Conservation (phyloP, 371 early-diverging fungal genomes). For the Mortierella sp. region DNA sequence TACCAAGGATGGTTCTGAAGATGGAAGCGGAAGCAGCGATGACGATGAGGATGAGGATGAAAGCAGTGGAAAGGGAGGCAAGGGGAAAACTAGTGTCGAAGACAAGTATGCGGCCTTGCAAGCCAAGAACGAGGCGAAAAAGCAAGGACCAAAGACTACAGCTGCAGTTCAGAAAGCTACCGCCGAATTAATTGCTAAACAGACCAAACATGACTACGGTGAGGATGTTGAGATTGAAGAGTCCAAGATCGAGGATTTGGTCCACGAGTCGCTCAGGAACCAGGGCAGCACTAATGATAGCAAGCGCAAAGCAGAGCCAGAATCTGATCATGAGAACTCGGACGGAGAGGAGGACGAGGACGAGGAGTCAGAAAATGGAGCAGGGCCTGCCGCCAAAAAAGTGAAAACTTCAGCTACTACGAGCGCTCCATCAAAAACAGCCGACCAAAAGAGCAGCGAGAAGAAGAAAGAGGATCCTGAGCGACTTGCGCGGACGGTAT, state of each 20-base stretch:
- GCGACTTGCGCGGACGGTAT: constrained; percentile 71
- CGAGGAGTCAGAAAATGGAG: not conserved
- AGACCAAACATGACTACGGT: constrained; percentile 44
- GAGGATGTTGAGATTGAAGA: constrained; percentile 46
- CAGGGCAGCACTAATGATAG: constrained; percentile 25
- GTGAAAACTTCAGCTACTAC: constrained; percentile 44
- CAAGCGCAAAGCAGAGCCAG: constrained; percentile 39
- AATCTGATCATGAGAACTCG: not conserved
- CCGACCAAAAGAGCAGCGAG: constrained; percentile 25
- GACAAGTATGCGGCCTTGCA: constrained; percentile 53
- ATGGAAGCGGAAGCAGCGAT: not conserved
- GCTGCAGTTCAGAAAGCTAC: constrained; percentile 37
- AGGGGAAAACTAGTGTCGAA: constrained; percentile 45
- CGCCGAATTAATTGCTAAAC: constrained; percentile 36
- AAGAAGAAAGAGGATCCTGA: constrained; percentile 62
- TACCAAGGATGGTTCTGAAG: constrained; percentile 38
- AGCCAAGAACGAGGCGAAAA: constrained; percentile 27
- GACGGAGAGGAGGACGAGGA: not conserved
- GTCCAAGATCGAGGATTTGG: constrained; percentile 46
- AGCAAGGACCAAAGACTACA: constrained; percentile 16
- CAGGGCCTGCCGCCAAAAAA: constrained; percentile 13
- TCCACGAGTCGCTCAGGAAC: constrained; percentile 39
- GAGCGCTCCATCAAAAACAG: constrained; percentile 13
- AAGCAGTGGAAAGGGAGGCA: constrained; percentile 26
- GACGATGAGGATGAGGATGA: constrained; percentile 26